Conservation (phyloP, 768 basidiomycete genomes). For the Leccinellum albellum region DNA sequence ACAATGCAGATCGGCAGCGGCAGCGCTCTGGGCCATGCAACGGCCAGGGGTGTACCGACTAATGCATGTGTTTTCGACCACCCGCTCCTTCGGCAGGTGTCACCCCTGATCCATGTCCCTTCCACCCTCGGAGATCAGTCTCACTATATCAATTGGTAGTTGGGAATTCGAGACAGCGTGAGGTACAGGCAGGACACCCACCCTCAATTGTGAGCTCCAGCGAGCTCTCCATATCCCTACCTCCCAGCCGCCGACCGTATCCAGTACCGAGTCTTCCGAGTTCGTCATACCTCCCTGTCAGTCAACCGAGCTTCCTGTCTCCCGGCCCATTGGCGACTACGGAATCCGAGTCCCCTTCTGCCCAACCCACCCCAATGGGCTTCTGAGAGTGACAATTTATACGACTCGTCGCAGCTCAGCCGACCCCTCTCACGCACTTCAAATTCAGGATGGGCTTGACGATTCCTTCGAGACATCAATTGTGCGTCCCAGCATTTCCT, state of each 20-base stretch:
- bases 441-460: constrained; percentile 58
- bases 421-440: constrained; percentile 60
- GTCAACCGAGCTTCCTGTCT: constrained; percentile 30
- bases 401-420: constrained; percentile 68
- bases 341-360: constrained; percentile 38
- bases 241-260: constrained; percentile 36
- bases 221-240: constrained; percentile 18
- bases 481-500: constrained; percentile 57
- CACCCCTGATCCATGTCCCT: constrained; percentile 35
- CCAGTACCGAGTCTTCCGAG: constrained; percentile 41
- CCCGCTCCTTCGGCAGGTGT: no score
- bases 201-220: constrained; percentile 19
- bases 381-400: constrained; percentile 61
- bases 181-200: constrained; percentile 6
- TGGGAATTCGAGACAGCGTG: constrained; percentile 19
- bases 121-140: constrained; percentile 35
- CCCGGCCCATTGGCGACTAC: constrained; percentile 32
- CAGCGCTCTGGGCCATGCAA: no score
- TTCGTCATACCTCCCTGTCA: constrained; percentile 24
- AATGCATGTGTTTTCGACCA: no score
- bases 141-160: constrained; percentile 20
- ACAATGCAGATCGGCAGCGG: no score
- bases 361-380: constrained; percentile 66
- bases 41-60: no score
- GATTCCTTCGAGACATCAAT: constrained; percentile 72